These are phyloP conservation scores for Paramyrothecium sp. DNA, from an alignment of 2,329 filamentous ascomycete genomes.

Conservation along the genomic window DNA sequence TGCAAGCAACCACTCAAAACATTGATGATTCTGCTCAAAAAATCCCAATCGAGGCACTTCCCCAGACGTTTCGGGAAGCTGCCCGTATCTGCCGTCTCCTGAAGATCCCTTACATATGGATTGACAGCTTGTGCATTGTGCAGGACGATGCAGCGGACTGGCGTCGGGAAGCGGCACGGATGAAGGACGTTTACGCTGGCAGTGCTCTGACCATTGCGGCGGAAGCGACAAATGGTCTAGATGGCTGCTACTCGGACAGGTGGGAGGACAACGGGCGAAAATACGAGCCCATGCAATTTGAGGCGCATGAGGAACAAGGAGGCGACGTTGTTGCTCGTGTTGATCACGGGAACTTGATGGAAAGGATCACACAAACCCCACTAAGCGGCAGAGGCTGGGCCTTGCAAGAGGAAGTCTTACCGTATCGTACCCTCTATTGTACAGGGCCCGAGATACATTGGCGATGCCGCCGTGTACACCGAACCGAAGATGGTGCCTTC, in stretches of 20 bases:
- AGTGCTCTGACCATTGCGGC: neutral
- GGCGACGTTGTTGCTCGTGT: neutral
- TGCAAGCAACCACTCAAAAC: neutral
- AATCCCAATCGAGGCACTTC: neutral
- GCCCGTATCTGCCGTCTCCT: neutral
- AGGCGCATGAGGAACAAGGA: neutral
- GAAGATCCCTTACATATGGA: neutral
- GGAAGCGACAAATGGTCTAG: neutral
- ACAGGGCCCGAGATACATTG: neutral
- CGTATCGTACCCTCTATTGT: neutral
- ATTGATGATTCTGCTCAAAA: neutral
- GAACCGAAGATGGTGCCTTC: neutral
- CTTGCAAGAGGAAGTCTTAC: neutral
- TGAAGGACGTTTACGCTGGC: neutral
- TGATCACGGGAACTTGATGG: neutral
- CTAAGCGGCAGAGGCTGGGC: neutral
- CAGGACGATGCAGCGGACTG: neutral
- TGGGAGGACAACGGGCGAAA: neutral
- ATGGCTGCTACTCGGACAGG: neutral
- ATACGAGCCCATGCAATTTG: slow-evolving; percentile 8
- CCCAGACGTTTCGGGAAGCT: neutral
- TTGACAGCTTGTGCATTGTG: neutral
- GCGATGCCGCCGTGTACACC: neutral
- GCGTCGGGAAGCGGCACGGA: neutral
- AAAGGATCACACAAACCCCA: neutral